Evolutionary conservation across 768 basidiomycete species (phyloP), one percentile per base, ranked within the genome.

Genomic region (Termitomyces sp.): DNA sequence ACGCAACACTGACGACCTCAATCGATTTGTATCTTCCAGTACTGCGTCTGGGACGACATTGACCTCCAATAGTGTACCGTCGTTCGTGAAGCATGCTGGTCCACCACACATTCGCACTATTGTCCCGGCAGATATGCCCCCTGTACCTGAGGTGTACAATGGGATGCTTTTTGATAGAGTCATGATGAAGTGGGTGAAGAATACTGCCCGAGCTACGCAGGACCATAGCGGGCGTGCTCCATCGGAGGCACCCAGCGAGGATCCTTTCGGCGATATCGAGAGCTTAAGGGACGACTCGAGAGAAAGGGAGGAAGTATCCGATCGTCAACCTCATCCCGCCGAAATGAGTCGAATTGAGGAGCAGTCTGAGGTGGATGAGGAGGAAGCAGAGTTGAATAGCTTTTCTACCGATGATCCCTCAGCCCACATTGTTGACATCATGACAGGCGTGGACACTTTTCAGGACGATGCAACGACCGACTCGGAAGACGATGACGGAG

Each of bases 231-330:
- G 57, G 57, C 69, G 57, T 63, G 70, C 64, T 66, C 73, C 71
- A 62, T 68, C 76, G 57, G 80, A 75, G 33, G 75, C 82, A 45
- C 79, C 82, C 46, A 91, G 90, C 63, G 92, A 93, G 66, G 96
- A 98, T 76, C 91, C 93, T 8, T 98, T 98, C 74, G 84, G 85
- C 36, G 95, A 95, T 67, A 90, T 98, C 57, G 95, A 96, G 70
- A 94, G 93, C 67, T 71, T 95, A 67, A 78, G 83, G 38, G 89
- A 90, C 58, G 90, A 90, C 59, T 80, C 83, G 24, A 74, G 71
- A 52, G 73, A 73, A 13, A 71, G 70, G 50, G 74, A 76, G 15
- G 64, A 67, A 24, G 54, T 52, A 12, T 55, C 63, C 44, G 61
- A 63, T 16, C 59, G 57, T 33, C 60, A 66, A 36, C 63, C 56